Evolutionary conservation across 768 basidiomycete species (phyloP).

Genomic region (Termitomyces titanicus): DNA sequence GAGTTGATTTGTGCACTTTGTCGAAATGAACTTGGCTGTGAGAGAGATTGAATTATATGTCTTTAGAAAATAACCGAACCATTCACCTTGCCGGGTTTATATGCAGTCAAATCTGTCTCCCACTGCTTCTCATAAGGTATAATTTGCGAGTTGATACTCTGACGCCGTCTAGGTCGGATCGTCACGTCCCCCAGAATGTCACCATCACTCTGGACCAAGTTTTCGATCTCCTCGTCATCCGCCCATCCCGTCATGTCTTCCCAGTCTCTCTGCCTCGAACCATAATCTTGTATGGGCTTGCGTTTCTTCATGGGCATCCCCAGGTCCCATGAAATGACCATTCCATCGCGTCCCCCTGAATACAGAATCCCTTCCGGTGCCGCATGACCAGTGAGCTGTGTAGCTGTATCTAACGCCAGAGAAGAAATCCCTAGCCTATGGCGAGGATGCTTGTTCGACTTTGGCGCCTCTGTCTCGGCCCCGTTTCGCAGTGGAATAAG

Average conservation of each 20-base stretch:
- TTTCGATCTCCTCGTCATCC: slow-evolving; percentile 68
- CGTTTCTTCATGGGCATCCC: slow-evolving; percentile 58
- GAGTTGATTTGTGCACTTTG: slow-evolving; percentile 88
- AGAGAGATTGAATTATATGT: background rate
- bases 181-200: slow-evolving; percentile 75
- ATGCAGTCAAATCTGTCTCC: slow-evolving; percentile 65
- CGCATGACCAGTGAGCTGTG: slow-evolving; percentile 60
- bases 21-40: slow-evolving; percentile 67
- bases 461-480: slow-evolving; percentile 20
- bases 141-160: slow-evolving; percentile 31
- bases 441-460: slow-evolving; percentile 51
- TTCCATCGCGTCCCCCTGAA: slow-evolving; percentile 84
- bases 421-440: slow-evolving; percentile 86
- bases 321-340: slow-evolving; percentile 87
- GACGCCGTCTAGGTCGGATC: slow-evolving; percentile 25
- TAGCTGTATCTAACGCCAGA: slow-evolving; percentile 84
- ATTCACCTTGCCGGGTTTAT: slow-evolving; percentile 44
- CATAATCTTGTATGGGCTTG: slow-evolving; percentile 25
- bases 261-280: slow-evolving; percentile 38
- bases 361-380: slow-evolving; percentile 86
- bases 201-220: slow-evolving; percentile 58
- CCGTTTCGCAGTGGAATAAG: slow-evolving; percentile 39
- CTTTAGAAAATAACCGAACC: background rate
- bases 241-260: slow-evolving; percentile 85
- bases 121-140: slow-evolving; percentile 71